Evolutionary conservation across 768 basidiomycete genomes (phyloP), one percentile per base, ranked within the genome.

Genomic region (Tricholoma sp.): DNA sequence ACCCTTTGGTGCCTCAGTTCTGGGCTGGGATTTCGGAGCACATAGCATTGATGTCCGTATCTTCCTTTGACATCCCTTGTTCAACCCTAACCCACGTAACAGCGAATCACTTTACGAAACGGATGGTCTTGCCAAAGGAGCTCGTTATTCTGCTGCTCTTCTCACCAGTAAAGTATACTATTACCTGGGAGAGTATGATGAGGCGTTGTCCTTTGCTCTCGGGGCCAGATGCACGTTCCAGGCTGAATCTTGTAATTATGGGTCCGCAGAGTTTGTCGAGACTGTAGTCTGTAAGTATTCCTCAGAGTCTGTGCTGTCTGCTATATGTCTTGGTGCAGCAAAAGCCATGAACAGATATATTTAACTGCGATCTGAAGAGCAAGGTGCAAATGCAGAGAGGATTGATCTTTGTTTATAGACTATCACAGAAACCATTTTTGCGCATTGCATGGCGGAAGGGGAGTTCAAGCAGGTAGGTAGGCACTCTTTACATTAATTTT

Each of bases 21-120:
- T 99, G 97, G 97, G 89, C 96, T 48, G 97, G 98, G 79, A 96
- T 98, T 66, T 94, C 93, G 63, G 97, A 99, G 72, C 85, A 91
- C 68, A 88, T 98, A 64, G 82, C 89, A 33, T 75, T 85, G 57
- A 94, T 98, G 95, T 92, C 69, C 64, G 91, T 76, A 6, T 50
- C 52, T 36, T 60, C 57, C 58, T 36, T 45, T 54, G 50, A 28
- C 53, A 52, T 17, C 37, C 56, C 55, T 47, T 36, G 29, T 24
- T 48, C n/a, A 49, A 24, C 55, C 50, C 58, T 59, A 4, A 56
- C 15, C n/a, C 53, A 17, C 6, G 49, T 28, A 51, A 37, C 68
- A 98, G 96, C 63, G 97, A 99, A 72, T 81, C 87, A 0, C 74
- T 99, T 3, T 94, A 96, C 61, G 97, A 98, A 73, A 84, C 80